Evolutionary conservation across 768 basidiomycete genomes (phyloP), one percentile per base, ranked within the genome.

Genomic region (Candolleomyces eurysporus): DNA sequence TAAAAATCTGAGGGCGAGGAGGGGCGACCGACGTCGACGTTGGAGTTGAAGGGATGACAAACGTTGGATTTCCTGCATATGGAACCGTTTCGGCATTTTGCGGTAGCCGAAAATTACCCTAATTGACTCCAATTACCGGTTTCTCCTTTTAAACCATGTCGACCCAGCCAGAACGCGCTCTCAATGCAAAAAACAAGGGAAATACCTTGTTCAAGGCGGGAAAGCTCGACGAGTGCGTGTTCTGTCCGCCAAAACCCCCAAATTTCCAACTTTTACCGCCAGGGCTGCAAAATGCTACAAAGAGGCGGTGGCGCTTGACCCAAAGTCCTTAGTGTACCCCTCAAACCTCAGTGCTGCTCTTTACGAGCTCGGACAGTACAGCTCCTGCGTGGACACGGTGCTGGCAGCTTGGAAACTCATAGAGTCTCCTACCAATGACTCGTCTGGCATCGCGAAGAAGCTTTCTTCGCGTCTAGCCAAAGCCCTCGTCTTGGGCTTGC

Each of bases 281-380:
- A 55, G 53, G 32, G 53, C 53, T 6, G 53, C 53, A 39, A 55
- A 55, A 40, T 55, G 39, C 39, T 55, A 55, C 30, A n/a, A 21
- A 42, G 53, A 73, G 70, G 72, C 70, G 3, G 69, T 66, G 52
- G 63, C 56, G 30, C 46, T 63, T 3, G 69, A 68, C 22, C 64
- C 65, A 1, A 22, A 48, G 17, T 67, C 69, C 51, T 48, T 61
- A 14, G 62, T 72, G 0, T 72, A 69, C 52, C 68, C 69, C 3
- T 68, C 71, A 6, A 73, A 73, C 57, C 62, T 72, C 36, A 73
- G 71, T 39, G 71, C 71, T 2, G 71, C 72, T 1, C 59, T 71
- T 13, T 73, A 66, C 60, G 72, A 73, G 52, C 50, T 64, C 26
- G 72, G 71, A 2, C 66, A 71, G 50, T 73, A 72, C 48, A 22